Evolutionary conservation across 2,329 filamentous ascomycete species (phyloP), one percentile per base, ranked within the genome.

Genomic region (Diplocarpon rosae): DNA sequence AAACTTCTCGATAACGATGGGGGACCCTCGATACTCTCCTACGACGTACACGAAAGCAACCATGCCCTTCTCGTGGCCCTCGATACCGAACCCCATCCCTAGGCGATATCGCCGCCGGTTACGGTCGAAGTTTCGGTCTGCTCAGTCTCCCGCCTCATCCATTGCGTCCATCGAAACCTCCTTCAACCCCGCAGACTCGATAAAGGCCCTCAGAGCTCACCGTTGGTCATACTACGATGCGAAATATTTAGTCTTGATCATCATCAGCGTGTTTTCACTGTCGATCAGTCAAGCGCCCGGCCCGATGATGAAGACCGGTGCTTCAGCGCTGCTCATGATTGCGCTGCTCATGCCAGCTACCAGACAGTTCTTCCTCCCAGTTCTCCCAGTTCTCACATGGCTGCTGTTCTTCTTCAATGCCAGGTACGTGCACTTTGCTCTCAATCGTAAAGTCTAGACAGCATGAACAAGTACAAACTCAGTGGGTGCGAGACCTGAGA

Each of bases 321-420:
- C 83, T 34, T 73, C 86, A 12, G 72, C 80, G 1, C 69, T 77
- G 42, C 72, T 89, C 49, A 69, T 83, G 48, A 69, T 78, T 54
- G 77, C 88, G 28, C 69, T 94, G 32, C 69, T 90, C 36, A 75
- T 95, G 64, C 90, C 90, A 6, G 74, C 86, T 40, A 93, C 89
- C 3, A 76, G 86, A 52, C 90, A 96, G 63, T 94, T 95, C 64
- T 87, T 95, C 62, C 71, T 95, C 34, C 89, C 90, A 9, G 88
- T 88, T 42, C 71, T 92, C 48, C 83, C 86, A 6, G 86, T 94
- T 52, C 82, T 85, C 64, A 81, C 80, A 17, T 96, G 89, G 77
- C 71, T 95, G 33, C 69, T 95, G 39, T 86, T 94, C 63, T 95
- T 95, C 69, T 95, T 92, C 44, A 52, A 58, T 53, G 49, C 52